A percentile compares a stretch with the other conserved stretches of the same genome.
Evolutionary conservation across 1,284 basidiomycete genomes (phyloP).

Genomic region (Golubevia pallescens): DNA sequence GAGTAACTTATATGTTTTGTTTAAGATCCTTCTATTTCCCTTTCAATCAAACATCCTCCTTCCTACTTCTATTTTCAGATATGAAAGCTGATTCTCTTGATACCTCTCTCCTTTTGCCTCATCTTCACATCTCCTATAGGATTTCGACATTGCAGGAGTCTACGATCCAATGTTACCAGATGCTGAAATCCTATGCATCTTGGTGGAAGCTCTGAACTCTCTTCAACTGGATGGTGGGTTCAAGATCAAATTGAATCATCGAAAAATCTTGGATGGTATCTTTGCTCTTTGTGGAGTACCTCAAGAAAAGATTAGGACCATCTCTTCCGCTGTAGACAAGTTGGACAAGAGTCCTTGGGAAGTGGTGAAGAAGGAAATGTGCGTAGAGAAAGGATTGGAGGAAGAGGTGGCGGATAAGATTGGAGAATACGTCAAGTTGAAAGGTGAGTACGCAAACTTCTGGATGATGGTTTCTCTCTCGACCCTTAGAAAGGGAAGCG

Average conservation of each 20-base stretch:
- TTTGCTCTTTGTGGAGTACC: constrained; percentile 97
- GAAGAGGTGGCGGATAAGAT: constrained; percentile 87
- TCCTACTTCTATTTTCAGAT: neutral
- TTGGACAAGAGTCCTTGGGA: constrained; percentile 91
- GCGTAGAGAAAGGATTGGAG: constrained; percentile 88
- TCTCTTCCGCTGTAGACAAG: constrained; percentile 97
- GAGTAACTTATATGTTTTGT: constrained; percentile 53
- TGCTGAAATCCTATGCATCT: constrained; percentile 83
- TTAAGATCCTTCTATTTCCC: neutral
- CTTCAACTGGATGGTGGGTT: constrained; percentile 86
- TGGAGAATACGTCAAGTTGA: constrained; percentile 93
- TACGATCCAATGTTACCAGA: constrained; percentile 99
- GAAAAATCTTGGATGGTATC: constrained; percentile 95
- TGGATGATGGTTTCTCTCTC: too few relatives aligned
- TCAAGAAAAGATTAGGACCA: constrained; percentile 85
- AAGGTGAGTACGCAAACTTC: constrained; percentile 70
- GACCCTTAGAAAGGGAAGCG: too few relatives aligned
- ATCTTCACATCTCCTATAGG: constrained; percentile 68
- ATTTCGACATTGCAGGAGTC: constrained; percentile 93
- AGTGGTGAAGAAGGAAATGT: constrained; percentile 96
- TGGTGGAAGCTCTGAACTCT: constrained; percentile 80
- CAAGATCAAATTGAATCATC: constrained; percentile 91
- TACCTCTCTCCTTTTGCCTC: neutral
- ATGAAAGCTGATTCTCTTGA: neutral
- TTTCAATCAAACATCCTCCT: neutral